Percentiles rank a stretch among this genome's conserved stretches.
Conservation (phyloP, 2,329 filamentous ascomycete species). For the Clarireedia paspali region DNA sequence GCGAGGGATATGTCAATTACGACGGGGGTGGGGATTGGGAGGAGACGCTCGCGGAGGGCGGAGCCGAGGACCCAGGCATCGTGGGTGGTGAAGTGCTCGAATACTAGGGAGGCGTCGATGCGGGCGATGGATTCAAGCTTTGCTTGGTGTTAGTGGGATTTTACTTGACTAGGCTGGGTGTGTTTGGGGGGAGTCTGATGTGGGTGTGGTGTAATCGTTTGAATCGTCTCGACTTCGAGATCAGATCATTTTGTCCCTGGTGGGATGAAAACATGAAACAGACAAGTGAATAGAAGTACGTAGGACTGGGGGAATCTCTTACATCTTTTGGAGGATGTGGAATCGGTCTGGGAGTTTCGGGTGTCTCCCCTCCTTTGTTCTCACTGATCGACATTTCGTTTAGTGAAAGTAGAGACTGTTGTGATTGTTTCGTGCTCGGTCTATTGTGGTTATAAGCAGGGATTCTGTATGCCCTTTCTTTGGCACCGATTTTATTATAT, state of each 20-base stretch:
- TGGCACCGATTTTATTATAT: background rate
- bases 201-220: too few species aligned
- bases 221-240: too few species aligned
- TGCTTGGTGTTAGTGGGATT: background rate
- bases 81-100: slow-evolving; percentile 47
- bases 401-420: background rate
- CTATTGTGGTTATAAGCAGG: background rate
- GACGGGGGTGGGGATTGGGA: slow-evolving; percentile 45
- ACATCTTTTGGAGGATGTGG: slow-evolving; percentile 7
- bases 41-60: slow-evolving; percentile 55
- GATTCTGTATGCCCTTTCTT: slow-evolving; percentile 5
- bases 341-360: slow-evolving; percentile 7
- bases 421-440: background rate
- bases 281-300: background rate
- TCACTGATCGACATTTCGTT: background rate
- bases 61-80: slow-evolving; percentile 61
- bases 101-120: slow-evolving; percentile 26
- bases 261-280: background rate
- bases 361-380: background rate
- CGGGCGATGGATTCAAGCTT: slow-evolving; percentile 27
- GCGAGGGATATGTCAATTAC: slow-evolving; percentile 59
- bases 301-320: background rate
- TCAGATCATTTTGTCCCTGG: background rate
- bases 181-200: too few species aligned
- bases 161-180: background rate